Percentiles rank a stretch among this genome's conserved stretches.
Conservation (phyloP, 2,329 filamentous ascomycete species). For the Fusarium austroafricanum region DNA sequence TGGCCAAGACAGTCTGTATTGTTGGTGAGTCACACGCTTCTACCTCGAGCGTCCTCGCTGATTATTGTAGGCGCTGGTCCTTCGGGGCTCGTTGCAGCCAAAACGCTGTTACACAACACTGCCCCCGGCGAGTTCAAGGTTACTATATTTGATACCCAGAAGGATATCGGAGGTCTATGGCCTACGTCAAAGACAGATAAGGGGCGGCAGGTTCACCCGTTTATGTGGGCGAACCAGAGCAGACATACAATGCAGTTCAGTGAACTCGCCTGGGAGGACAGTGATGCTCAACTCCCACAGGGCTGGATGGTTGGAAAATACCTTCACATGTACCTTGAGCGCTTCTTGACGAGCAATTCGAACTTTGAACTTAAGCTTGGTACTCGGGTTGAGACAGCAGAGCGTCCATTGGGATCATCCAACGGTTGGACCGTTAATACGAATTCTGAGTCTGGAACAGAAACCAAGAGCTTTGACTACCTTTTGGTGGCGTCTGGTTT, state of each 20-base stretch:
- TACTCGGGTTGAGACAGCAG: slow-evolving; percentile 57
- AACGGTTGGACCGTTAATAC: slow-evolving; percentile 58
- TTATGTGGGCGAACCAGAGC: slow-evolving; percentile 80
- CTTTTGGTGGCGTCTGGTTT: slow-evolving; percentile 81
- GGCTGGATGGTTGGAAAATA: slow-evolving; percentile 84
- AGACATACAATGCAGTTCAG: slow-evolving; percentile 79
- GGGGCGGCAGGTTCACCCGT: slow-evolving; percentile 69
- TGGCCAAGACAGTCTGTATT: slow-evolving; percentile 57
- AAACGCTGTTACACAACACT: slow-evolving; percentile 74
- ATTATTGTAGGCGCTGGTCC: slow-evolving; percentile 70
- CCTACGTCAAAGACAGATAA: slow-evolving; percentile 63
- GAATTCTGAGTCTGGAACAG: slow-evolving; percentile 51
- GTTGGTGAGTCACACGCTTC: slow-evolving; percentile 49
- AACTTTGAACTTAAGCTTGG: slow-evolving; percentile 62
- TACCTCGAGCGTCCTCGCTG: neutral
- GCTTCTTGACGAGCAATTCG: slow-evolving; percentile 62
- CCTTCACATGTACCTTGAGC: slow-evolving; percentile 71
- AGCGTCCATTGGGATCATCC: slow-evolving; percentile 51
- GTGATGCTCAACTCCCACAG: slow-evolving; percentile 73
- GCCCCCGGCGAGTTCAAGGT: slow-evolving; percentile 70
- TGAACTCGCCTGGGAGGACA: slow-evolving; percentile 76
- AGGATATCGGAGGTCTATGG: slow-evolving; percentile 83
- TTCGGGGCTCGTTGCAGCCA: slow-evolving; percentile 76
- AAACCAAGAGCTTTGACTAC: slow-evolving; percentile 72
- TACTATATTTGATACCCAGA: slow-evolving; percentile 75